phyloP scores from a whole-genome alignment of 1,284 basidiomycete species.

The Cutaneotrichosporon sp. region DNA sequence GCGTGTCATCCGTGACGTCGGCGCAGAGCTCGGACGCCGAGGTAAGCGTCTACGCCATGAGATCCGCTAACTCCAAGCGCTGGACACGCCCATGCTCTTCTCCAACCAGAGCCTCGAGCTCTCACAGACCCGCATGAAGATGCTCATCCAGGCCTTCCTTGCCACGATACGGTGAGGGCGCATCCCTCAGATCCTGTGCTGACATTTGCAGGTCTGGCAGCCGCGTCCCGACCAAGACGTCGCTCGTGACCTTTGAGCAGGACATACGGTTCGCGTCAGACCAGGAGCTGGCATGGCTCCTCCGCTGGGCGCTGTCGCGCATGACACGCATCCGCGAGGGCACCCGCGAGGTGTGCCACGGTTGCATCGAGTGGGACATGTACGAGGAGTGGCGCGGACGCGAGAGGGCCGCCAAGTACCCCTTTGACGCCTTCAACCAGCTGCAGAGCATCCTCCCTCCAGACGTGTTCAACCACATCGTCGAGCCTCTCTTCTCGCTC shows the following conservation, averaged over 20 bases:
- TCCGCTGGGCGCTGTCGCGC: slow-evolving; percentile 79
- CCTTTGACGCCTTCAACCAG: slow-evolving; percentile 66
- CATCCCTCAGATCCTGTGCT: not conserved
- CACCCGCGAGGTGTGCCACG: slow-evolving; percentile 62
- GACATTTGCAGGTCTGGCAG: slow-evolving; percentile 1
- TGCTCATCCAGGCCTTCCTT: slow-evolving; percentile 74
- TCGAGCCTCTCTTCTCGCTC: slow-evolving; percentile 70
- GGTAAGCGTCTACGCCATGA: slow-evolving; percentile 36
- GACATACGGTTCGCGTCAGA: slow-evolving; percentile 78
- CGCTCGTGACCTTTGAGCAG: slow-evolving; percentile 62
- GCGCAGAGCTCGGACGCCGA: slow-evolving; percentile 69
- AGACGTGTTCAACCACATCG: slow-evolving; percentile 60
- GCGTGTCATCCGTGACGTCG: slow-evolving; percentile 67
- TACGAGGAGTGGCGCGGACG: slow-evolving; percentile 74
- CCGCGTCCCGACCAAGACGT: slow-evolving; percentile 18
- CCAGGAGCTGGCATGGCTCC: slow-evolving; percentile 79
- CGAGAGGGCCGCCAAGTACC: slow-evolving; percentile 70
- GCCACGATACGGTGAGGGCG: slow-evolving; percentile 39
- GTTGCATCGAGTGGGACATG: slow-evolving; percentile 72
- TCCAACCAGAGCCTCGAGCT: slow-evolving; percentile 81
- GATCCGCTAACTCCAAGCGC: slow-evolving; percentile 55
- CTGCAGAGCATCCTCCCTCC: slow-evolving; percentile 56
- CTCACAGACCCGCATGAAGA: slow-evolving; percentile 66
- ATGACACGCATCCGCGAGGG: slow-evolving; percentile 61
- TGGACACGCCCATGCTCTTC: slow-evolving; percentile 86